Evolutionary conservation across 768 basidiomycete species (phyloP).

Genomic region (Podaxis mareebaensis): DNA sequence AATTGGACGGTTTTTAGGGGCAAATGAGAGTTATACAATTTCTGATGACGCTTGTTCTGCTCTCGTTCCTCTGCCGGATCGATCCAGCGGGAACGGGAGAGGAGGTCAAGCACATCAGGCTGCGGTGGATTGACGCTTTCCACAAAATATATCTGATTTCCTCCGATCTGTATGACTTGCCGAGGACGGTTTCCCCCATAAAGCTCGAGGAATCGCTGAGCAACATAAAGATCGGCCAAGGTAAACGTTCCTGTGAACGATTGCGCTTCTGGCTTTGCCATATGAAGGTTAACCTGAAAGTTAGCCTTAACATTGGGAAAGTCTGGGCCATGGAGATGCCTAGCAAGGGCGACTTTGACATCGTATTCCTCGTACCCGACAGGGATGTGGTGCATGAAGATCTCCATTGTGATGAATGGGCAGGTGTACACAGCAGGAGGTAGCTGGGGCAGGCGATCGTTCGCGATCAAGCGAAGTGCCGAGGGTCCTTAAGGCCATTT

Average conservation of each 20-base stretch:
- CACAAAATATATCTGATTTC: constrained; percentile 33
- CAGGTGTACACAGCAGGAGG: background rate
- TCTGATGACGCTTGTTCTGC: constrained; percentile 28
- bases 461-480: background rate
- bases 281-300: constrained; percentile 53
- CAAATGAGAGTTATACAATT: constrained; percentile 30
- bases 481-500: background rate
- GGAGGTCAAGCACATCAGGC: constrained; percentile 37
- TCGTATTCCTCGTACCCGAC: constrained; percentile 26
- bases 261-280: constrained; percentile 27
- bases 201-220: constrained; percentile 42
- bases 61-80: constrained; percentile 37
- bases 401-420: constrained; percentile 30
- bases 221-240: constrained; percentile 45
- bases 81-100: constrained; percentile 37
- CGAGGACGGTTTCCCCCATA: constrained; percentile 18
- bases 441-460: background rate
- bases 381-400: constrained; percentile 38
- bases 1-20: constrained; percentile 46
- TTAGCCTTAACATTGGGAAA: constrained; percentile 43
- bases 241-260: constrained; percentile 48
- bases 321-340: constrained; percentile 43
- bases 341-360: constrained; percentile 39
- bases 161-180: constrained; percentile 22
- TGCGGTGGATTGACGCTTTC: constrained; percentile 26